Percentiles rank a stretch among this genome's conserved stretches.
Evolutionary conservation across 2,329 filamentous ascomycete species (phyloP).

Genomic region (Pseudogymnoascus sp.): DNA sequence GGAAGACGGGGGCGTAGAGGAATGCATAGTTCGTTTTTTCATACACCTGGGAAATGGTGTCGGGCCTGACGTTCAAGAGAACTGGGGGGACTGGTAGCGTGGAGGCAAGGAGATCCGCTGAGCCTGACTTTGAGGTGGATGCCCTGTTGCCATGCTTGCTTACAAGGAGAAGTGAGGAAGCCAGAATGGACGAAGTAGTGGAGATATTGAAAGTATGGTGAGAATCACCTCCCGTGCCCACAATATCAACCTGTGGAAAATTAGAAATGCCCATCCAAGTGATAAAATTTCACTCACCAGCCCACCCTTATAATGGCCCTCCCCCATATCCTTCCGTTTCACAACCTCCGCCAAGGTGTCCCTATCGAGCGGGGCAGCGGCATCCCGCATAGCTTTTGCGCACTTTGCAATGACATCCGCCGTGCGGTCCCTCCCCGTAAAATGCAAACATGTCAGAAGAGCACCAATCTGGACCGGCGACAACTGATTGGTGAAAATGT

Average conservation of each 20-base stretch:
- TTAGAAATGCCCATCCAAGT: not conserved
- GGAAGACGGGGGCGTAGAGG: slow-evolving; percentile 91
- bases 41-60: slow-evolving; percentile 66
- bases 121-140: slow-evolving; percentile 90
- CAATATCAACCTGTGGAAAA: slow-evolving; percentile 62
- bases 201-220: slow-evolving; percentile 99
- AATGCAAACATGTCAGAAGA: slow-evolving; percentile 84
- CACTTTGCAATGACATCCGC: slow-evolving; percentile 82
- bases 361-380: slow-evolving; percentile 64
- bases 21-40: slow-evolving; percentile 82
- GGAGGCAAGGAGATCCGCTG: slow-evolving; percentile 78
- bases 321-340: slow-evolving; percentile 48
- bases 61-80: slow-evolving; percentile 64
- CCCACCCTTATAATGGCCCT: slow-evolving; percentile 73
- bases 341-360: slow-evolving; percentile 53
- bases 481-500: slow-evolving; percentile 85
- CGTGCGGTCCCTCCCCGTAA: slow-evolving; percentile 75
- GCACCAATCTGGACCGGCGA: slow-evolving; percentile 84
- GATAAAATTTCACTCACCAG: slow-evolving; percentile 50
- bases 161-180: slow-evolving; percentile 73
- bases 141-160: slow-evolving; percentile 96
- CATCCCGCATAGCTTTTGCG: slow-evolving; percentile 73
- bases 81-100: slow-evolving; percentile 65
- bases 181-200: slow-evolving; percentile 88
- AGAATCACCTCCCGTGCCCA: slow-evolving; percentile 91